These are phyloP conservation scores for Alternaria ethzedia DNA, from an alignment of 2,329 filamentous ascomycete species.

Conservation along the genomic window DNA sequence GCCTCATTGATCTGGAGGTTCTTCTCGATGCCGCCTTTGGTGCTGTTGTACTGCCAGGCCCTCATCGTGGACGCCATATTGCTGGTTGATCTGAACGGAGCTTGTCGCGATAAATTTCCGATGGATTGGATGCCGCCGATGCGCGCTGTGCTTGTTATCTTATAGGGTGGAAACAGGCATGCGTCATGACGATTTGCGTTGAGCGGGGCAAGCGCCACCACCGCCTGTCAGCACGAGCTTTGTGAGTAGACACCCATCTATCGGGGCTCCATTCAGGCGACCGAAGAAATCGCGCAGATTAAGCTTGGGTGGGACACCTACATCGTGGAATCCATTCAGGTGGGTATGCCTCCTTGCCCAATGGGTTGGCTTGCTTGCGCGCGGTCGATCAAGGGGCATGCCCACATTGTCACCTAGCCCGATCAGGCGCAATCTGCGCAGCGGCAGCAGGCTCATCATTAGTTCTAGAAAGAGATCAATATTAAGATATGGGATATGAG, in stretches of 20 bases:
- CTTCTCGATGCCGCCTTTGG: slow-evolving; percentile 58
- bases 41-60: slow-evolving; percentile 63
- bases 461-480: background rate
- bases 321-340: background rate
- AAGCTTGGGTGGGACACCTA: background rate
- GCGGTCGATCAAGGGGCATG: background rate
- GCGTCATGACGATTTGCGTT: slow-evolving; percentile 9
- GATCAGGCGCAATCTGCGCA: background rate
- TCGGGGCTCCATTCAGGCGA: background rate
- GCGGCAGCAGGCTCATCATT: background rate
- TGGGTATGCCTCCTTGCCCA: background rate
- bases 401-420: background rate
- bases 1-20: slow-evolving; percentile 57
- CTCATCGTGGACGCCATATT: slow-evolving; percentile 55
- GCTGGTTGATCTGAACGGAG: background rate
- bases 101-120: background rate
- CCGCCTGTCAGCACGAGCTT: background rate
- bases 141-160: slow-evolving; percentile 1
- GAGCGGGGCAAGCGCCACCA: slow-evolving; percentile 7
- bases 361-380: background rate
- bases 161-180: background rate
- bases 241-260: background rate
- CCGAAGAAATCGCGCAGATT: background rate
- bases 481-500: background rate
- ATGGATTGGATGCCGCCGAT: background rate